Conservation (phyloP, 2,329 filamentous ascomycete genomes). For the Curvularia hawaiiensis region DNA sequence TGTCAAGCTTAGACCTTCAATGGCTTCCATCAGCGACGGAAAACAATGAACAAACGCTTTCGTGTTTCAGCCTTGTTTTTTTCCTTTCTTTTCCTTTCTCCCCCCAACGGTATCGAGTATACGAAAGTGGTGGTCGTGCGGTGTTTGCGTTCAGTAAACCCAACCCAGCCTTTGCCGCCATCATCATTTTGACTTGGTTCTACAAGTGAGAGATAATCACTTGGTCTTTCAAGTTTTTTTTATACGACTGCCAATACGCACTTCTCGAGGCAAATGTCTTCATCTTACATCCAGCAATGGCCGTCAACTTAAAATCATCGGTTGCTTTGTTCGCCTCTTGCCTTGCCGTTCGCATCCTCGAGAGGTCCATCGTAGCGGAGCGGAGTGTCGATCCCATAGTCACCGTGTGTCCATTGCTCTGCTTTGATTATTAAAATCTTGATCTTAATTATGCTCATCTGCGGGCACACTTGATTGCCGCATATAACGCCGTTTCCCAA, state of each 20-base stretch:
- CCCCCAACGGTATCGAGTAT: background rate
- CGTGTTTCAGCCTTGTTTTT: background rate
- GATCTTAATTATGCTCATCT: slow-evolving; percentile 37
- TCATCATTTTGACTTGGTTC: background rate
- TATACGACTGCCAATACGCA: background rate
- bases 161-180: slow-evolving; percentile 2
- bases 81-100: background rate
- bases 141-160: background rate
- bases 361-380: slow-evolving; percentile 2
- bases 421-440: slow-evolving; percentile 21
- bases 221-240: slow-evolving; percentile 1
- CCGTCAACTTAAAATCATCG: slow-evolving; percentile 1
- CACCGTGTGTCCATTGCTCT: slow-evolving; percentile 16
- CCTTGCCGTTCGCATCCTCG: slow-evolving; percentile 7
- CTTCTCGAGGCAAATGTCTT: background rate
- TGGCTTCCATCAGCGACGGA: background rate
- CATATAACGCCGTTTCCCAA: slow-evolving; percentile 34
- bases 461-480: slow-evolving; percentile 21
- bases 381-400: slow-evolving; percentile 8
- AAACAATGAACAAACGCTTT: background rate
- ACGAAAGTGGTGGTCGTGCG: background rate
- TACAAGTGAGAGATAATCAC: background rate
- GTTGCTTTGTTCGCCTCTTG: slow-evolving; percentile 9
- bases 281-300: background rate
- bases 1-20: slow-evolving; percentile 3